Evolutionary conservation across 306 rosid genomes (phyloP).

Genomic region (Luffa acutangula): DNA sequence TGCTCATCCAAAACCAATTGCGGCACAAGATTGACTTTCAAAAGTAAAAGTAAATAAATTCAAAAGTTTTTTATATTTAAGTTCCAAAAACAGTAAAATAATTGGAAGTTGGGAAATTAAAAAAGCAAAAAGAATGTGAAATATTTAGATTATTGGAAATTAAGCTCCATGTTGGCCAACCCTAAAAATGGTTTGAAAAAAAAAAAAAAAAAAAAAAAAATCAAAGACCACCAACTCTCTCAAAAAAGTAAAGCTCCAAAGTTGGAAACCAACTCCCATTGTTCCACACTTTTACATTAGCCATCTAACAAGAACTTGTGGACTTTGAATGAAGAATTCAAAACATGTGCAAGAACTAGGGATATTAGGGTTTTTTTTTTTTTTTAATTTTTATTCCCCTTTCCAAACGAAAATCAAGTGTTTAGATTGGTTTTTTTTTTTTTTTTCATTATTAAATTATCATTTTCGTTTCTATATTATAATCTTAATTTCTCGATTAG

Average conservation of each 20-base stretch:
- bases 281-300: neutral
- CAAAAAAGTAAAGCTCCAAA: neutral
- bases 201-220: neutral
- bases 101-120: no score
- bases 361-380: neutral
- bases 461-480: no score
- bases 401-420: no score
- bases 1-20: neutral
- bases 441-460: no score
- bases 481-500: no score
- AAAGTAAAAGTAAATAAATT: neutral
- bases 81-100: neutral
- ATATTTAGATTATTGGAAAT: neutral
- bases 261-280: neutral
- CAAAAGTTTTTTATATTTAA: neutral
- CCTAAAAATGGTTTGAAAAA: neutral
- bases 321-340: conserved; percentile 4
- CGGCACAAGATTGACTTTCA: neutral
- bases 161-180: neutral
- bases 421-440: no score
- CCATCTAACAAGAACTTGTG: neutral
- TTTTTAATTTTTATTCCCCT: no score
- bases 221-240: neutral
- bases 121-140: neutral
- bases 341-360: neutral